phyloP scores from a whole-genome alignment of 768 basidiomycete genomes.

The Antrodiella citrinella region DNA sequence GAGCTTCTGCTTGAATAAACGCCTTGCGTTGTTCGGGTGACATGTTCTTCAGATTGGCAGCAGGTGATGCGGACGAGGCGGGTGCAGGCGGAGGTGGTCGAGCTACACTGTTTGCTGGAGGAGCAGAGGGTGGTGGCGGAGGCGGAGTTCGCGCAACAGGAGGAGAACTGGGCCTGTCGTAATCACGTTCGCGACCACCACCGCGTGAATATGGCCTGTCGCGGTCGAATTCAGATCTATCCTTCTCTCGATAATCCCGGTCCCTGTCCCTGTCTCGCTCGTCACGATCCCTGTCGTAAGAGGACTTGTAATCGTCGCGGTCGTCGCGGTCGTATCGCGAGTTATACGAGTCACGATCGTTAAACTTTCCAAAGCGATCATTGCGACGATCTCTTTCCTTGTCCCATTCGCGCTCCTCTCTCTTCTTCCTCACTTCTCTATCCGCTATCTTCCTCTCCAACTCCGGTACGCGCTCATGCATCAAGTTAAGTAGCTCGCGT shows the following conservation, averaged over 20 bases:
- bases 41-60: constrained; percentile 66
- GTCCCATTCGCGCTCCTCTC: constrained; percentile 72
- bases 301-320: constrained; percentile 14
- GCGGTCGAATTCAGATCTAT: constrained; percentile 22
- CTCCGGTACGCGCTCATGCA: constrained; percentile 89
- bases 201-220: constrained; percentile 32
- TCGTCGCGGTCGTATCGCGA: constrained; percentile 27
- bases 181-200: constrained; percentile 29
- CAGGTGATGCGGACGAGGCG: constrained; percentile 48
- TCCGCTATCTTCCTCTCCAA: constrained; percentile 80
- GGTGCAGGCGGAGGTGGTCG: constrained; percentile 46
- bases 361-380: constrained; percentile 66
- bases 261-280: constrained; percentile 26
- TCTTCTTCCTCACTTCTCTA: constrained; percentile 64
- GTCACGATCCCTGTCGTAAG: constrained; percentile 31
- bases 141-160: constrained; percentile 37
- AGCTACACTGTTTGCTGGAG: constrained; percentile 29
- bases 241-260: constrained; percentile 22
- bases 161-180: constrained; percentile 25
- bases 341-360: constrained; percentile 27
- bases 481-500: constrained; percentile 73
- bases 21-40: constrained; percentile 77
- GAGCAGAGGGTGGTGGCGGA: constrained; percentile 41
- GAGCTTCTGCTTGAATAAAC: constrained; percentile 71
- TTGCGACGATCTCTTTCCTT: constrained; percentile 81